These are phyloP conservation scores for Hericium rajendrae DNA, from an alignment of 768 basidiomycete species.

Conservation along the genomic window DNA sequence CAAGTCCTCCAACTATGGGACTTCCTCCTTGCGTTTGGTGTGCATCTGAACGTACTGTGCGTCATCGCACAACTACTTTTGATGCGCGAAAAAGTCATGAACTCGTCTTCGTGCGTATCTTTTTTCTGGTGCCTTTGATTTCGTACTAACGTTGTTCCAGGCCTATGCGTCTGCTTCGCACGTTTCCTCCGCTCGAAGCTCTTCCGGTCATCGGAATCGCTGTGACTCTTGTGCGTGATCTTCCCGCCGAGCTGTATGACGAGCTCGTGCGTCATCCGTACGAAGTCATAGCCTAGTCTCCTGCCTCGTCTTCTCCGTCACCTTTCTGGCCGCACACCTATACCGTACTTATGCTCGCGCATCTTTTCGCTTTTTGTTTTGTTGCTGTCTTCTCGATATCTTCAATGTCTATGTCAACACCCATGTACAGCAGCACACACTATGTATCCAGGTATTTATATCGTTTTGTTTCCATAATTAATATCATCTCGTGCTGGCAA, in stretches of 20 bases:
- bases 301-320: too few relatives aligned
- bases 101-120: constrained; percentile 60
- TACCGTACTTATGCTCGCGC: too few relatives aligned
- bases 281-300: constrained; percentile 22
- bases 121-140: constrained; percentile 1
- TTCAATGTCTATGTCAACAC: too few relatives aligned
- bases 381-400: too few relatives aligned
- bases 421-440: too few relatives aligned
- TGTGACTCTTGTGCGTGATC: constrained; percentile 86
- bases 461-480: too few relatives aligned
- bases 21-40: constrained; percentile 92
- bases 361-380: too few relatives aligned
- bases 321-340: too few relatives aligned
- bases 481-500: too few relatives aligned
- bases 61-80: constrained; percentile 92
- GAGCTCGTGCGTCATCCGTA: constrained; percentile 86
- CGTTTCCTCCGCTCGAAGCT: constrained; percentile 87
- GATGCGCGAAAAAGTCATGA: constrained; percentile 87
- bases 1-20: constrained; percentile 96
- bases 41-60: constrained; percentile 92
- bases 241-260: constrained; percentile 79
- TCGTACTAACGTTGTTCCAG: constrained; percentile 28
- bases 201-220: constrained; percentile 85
- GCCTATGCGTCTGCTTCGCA: constrained; percentile 90
- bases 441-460: too few relatives aligned